Conservation (phyloP, 345 rosid species). For the Eutrema japonicum region DNA sequence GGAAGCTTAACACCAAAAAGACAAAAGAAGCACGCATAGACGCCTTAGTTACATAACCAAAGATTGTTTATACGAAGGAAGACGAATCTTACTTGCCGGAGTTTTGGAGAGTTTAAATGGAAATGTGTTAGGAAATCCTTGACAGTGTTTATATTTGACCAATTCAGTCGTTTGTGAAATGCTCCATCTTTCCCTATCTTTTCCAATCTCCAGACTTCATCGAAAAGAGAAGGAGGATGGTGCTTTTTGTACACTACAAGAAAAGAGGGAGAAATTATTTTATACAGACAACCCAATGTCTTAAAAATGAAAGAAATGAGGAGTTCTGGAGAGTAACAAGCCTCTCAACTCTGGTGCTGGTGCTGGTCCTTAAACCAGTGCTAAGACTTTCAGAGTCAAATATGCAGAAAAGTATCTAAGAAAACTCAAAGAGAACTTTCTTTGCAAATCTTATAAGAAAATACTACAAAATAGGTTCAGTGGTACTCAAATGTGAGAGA, state of each 20-base stretch:
- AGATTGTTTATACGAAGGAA: slow-evolving; percentile 1
- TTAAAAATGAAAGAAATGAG: background rate
- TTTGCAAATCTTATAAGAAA: too few species aligned
- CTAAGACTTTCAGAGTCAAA: background rate
- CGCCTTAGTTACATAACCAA: background rate
- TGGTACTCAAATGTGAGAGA: background rate
- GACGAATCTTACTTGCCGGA: slow-evolving; percentile 64
- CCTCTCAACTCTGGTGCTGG: background rate
- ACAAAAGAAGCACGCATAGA: background rate
- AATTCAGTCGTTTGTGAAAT: slow-evolving; percentile 79
- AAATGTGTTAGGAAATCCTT: slow-evolving; percentile 83
- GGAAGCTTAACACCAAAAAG: background rate
- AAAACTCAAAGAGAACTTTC: background rate
- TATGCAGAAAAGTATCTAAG: background rate
- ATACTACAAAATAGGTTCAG: slow-evolving; percentile 5
- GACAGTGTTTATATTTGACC: slow-evolving; percentile 71
- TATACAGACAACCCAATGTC: too few species aligned
- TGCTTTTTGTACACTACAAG: slow-evolving; percentile 93
- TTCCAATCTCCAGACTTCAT: slow-evolving; percentile 98
- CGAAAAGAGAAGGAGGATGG: slow-evolving; percentile 83
- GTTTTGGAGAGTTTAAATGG: slow-evolving; percentile 67
- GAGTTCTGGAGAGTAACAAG: background rate
- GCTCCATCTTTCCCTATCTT: slow-evolving; percentile 99
- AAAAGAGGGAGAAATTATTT: slow-evolving; percentile 5
- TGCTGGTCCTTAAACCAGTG: background rate